Evolutionary conservation across 179 eudicot genomes (phyloP).

Genomic region (Actinidia arguta): DNA sequence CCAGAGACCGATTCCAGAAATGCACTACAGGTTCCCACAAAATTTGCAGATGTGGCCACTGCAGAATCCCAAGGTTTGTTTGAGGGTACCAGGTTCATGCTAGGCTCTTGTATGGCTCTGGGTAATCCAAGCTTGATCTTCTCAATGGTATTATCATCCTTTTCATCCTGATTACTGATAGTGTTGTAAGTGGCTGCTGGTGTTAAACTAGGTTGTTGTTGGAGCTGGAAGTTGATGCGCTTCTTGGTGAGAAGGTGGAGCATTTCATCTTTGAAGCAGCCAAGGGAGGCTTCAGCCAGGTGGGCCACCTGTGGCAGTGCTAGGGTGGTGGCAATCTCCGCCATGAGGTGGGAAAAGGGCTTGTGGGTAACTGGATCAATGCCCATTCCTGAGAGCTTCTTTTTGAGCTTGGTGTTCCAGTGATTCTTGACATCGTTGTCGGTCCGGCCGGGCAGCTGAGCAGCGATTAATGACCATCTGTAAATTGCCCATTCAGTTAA

Average conservation of each 20-base stretch:
- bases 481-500: neutral
- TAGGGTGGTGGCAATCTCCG: conserved; percentile 83
- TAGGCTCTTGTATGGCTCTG: conserved; percentile 76
- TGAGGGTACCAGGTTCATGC: conserved; percentile 35
- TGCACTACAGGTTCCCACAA: conserved; percentile 35
- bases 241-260: conserved; percentile 92
- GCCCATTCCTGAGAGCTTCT: conserved; percentile 96
- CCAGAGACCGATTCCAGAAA: conserved; percentile 35
- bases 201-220: conserved; percentile 35
- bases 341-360: conserved; percentile 94
- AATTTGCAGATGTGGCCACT: conserved; percentile 37
- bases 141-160: conserved; percentile 65
- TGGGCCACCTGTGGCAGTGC: conserved; percentile 91
- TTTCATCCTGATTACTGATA: conserved; percentile 45
- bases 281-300: conserved; percentile 91
- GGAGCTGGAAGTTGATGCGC: conserved; percentile 69
- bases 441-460: conserved; percentile 92
- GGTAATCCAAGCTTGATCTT: conserved; percentile 79
- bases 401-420: conserved; percentile 96
- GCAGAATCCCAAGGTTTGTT: conserved; percentile 66
- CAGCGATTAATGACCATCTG: conserved; percentile 96
- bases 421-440: conserved; percentile 97
- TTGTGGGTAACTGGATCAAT: conserved; percentile 97
- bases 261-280: conserved; percentile 97
- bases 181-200: conserved; percentile 22